Evolutionary conservation across 805 yeast genomes (phyloP), one percentile per base, ranked within the genome.

Genomic region (Teunomyces panamensis): DNA sequence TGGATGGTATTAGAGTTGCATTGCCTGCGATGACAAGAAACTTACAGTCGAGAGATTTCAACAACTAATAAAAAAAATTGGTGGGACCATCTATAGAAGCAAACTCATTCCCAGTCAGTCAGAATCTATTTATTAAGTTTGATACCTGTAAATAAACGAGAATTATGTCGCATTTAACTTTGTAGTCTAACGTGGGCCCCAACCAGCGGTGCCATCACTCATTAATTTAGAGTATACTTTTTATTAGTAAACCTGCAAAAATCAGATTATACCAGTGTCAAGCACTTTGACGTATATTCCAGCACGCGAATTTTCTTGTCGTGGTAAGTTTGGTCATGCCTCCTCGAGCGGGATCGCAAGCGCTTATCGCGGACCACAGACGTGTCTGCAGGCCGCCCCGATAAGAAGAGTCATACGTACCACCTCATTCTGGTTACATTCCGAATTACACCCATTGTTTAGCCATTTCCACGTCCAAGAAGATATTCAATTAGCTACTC

Each of bases 1-100:
- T 94, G 48, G 97, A 94, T 64, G 99, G 99, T 0, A 70, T 94
- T 32, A 79, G 98, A 58, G 95, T 94, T 4, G 98, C 98, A 0
- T 75, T 94, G 53, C 99, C 99, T 14, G 92, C 97, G 11, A 89
- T 94, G 97, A 94, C 99, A 7, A 78, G 99, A 58, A 94, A 94
- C 68, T 78, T 92, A 57, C 96, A 88, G 62, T 74, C 80, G 16
- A 81, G 81, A 51, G 98, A 92, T 61, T 89, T 92, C 67, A 53
- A 47, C 20, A 42, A 30, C 7, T 26, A 26, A 17, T 9, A 28
- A 27, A 30, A 30, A n/a, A 29, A 17, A 17, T 17, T 17, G 17
- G 17, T 20, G 24, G 24, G 24, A 20, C 24, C 24, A 20, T 20
- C 32, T 10, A 30, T 30, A 30, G 32, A 30, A 30, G n/a, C n/a